Percentiles rank a stretch among this genome's conserved stretches.
Conservation (phyloP, 768 basidiomycete species). For the Leucocoprinus sp. region DNA sequence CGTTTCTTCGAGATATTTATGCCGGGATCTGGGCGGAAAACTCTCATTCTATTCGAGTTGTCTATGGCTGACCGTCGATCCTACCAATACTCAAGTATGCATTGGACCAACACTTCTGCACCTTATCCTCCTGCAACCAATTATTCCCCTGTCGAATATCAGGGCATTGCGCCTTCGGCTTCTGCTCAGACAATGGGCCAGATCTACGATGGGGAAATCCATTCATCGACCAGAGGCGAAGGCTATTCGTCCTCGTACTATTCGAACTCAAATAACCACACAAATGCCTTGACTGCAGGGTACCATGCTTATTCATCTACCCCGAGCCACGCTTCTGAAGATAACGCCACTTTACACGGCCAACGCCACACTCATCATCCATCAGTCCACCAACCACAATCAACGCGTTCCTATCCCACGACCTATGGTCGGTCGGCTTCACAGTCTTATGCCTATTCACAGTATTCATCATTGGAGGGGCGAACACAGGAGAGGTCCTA, state of each 20-base stretch:
- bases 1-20: constrained; percentile 22
- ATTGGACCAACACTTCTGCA: constrained; percentile 24
- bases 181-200: constrained; percentile 4
- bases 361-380: constrained; percentile 14
- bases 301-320: constrained; percentile 20
- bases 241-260: constrained; percentile 20
- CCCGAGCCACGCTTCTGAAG: constrained; percentile 6
- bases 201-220: constrained; percentile 2
- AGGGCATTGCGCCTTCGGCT: neutral
- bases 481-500: constrained; percentile 33
- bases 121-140: constrained; percentile 1
- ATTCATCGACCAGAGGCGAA: constrained; percentile 6
- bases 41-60: constrained; percentile 6
- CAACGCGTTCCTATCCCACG: constrained; percentile 23
- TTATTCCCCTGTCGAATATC: constrained; percentile 5
- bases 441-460: constrained; percentile 29
- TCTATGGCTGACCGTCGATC: constrained; percentile 23
- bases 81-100: constrained; percentile 25
- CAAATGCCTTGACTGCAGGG: constrained; percentile 17
- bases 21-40: constrained; percentile 4
- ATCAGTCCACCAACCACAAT: constrained; percentile 24
- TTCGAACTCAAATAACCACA: constrained; percentile 15
- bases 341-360: constrained; percentile 2
- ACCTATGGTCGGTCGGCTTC: constrained; percentile 29
- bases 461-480: constrained; percentile 20